Percentiles rank a stretch among this genome's conserved stretches.
phyloP scores from a whole-genome alignment of 2,329 filamentous ascomycete species.

The Colletotrichum echinochloae region DNA sequence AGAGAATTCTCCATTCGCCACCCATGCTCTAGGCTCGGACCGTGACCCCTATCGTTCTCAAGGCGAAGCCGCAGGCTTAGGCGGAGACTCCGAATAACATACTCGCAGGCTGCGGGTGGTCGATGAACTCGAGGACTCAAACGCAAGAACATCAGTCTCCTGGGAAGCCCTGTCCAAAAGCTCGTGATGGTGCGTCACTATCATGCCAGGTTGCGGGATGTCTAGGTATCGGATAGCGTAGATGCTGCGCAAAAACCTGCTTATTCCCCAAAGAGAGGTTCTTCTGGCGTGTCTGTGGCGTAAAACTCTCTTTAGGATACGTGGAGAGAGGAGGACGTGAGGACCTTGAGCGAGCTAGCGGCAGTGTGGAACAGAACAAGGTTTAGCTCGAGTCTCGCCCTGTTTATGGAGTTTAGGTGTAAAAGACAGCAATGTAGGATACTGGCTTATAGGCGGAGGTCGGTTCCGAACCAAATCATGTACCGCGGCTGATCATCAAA shows the following conservation, averaged over 20 bases:
- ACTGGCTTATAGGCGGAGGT: too few species aligned
- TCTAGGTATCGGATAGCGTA: background rate
- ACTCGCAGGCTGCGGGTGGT: background rate
- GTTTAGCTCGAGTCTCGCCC: background rate
- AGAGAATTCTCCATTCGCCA: background rate
- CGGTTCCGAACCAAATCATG: too few species aligned
- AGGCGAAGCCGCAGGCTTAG: background rate
- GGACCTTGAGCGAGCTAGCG: slow-evolving; percentile 5
- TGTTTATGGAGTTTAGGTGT: background rate
- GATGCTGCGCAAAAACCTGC: background rate
- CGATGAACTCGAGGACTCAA: background rate
- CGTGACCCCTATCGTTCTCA: background rate
- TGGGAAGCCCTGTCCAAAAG: background rate
- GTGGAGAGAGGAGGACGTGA: too few species aligned
- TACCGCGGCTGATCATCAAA: too few species aligned
- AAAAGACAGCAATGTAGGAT: too few species aligned
- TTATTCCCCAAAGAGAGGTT: background rate
- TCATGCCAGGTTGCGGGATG: slow-evolving; percentile 9
- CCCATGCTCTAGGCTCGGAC: background rate
- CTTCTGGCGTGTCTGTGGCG: background rate
- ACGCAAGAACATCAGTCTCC: background rate
- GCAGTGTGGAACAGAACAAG: background rate
- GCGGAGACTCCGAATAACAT: background rate
- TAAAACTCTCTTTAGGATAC: background rate
- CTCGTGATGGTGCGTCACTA: background rate